phyloP scores from a whole-genome alignment of 2,329 filamentous ascomycete species.

The Cytospora piceicola region DNA sequence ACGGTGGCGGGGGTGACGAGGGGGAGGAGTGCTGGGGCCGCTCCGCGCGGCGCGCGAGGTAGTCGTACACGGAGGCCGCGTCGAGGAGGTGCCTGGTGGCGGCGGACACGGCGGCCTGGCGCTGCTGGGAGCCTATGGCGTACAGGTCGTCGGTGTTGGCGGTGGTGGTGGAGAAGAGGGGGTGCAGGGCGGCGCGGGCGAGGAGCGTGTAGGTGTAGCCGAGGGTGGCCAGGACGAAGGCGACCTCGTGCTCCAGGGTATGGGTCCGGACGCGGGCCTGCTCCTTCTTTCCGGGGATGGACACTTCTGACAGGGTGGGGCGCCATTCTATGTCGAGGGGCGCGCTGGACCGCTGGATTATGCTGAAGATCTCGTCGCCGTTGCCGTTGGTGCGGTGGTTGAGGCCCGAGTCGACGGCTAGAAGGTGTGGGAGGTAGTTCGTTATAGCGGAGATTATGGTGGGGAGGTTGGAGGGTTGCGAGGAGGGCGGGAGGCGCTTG shows the following conservation, averaged over 20 bases:
- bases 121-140: constrained; percentile 64
- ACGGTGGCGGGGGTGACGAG: constrained; percentile 46
- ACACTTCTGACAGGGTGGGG: constrained; percentile 70
- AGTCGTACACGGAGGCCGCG: constrained; percentile 77
- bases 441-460: constrained; percentile 71
- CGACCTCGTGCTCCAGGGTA: constrained; percentile 81
- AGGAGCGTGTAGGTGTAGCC: constrained; percentile 74
- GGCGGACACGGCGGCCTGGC: constrained; percentile 69
- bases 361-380: constrained; percentile 65
- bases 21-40: constrained; percentile 31
- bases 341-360: constrained; percentile 58
- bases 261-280: constrained; percentile 68
- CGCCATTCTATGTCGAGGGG: constrained; percentile 79
- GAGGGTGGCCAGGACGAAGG: constrained; percentile 76
- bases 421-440: constrained; percentile 81
- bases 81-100: constrained; percentile 80
- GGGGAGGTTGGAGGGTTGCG: constrained; percentile 72
- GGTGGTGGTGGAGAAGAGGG: constrained; percentile 67
- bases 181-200: constrained; percentile 72
- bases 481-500: constrained; percentile 77
- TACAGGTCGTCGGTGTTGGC: constrained; percentile 48
- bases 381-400: constrained; percentile 49
- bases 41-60: constrained; percentile 64
- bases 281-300: constrained; percentile 64
- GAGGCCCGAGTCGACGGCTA: constrained; percentile 77